phyloP scores from a whole-genome alignment of 352 stramenopile species.

The Globisporangium mamillatum region DNA sequence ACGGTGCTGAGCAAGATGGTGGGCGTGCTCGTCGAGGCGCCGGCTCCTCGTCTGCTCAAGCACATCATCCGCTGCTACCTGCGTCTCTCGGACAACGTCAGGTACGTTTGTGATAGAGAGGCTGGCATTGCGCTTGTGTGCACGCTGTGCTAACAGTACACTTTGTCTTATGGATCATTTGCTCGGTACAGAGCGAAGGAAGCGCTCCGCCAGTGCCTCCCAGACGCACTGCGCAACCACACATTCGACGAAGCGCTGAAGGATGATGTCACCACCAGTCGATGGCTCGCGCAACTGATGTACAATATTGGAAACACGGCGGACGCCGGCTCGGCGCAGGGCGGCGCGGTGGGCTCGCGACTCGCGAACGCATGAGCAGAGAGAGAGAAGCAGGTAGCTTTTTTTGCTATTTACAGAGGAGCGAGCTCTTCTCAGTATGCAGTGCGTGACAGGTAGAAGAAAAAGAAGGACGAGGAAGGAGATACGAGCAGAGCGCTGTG shows the following conservation, averaged over 20 bases:
- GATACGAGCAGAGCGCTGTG: neutral
- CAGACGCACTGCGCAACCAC: conserved; percentile 91
- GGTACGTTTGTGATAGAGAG: conserved; percentile 4
- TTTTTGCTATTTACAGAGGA: conserved; percentile 11
- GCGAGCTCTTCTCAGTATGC: neutral
- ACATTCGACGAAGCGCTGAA: conserved; percentile 94
- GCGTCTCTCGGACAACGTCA: conserved; percentile 87
- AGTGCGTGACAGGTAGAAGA: neutral
- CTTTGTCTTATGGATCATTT: neutral
- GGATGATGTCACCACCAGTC: conserved; percentile 95
- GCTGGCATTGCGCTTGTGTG: conserved; percentile 8
- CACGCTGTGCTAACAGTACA: neutral
- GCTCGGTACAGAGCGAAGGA: conserved; percentile 87
- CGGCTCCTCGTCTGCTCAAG: conserved; percentile 95
- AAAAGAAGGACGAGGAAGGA: neutral
- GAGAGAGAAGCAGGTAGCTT: neutral
- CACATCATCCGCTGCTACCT: conserved; percentile 99
- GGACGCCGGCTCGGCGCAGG: conserved; percentile 13
- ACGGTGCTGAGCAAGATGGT: conserved; percentile 98
- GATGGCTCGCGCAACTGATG: conserved; percentile 95
- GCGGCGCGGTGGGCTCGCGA: conserved; percentile 17
- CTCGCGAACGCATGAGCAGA: conserved; percentile 19
- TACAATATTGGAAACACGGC: conserved; percentile 80
- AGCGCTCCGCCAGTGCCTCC: conserved; percentile 95
- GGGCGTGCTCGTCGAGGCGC: conserved; percentile 88